Conservation (phyloP, 2,329 filamentous ascomycete species). For the Botrytis galanthina region DNA sequence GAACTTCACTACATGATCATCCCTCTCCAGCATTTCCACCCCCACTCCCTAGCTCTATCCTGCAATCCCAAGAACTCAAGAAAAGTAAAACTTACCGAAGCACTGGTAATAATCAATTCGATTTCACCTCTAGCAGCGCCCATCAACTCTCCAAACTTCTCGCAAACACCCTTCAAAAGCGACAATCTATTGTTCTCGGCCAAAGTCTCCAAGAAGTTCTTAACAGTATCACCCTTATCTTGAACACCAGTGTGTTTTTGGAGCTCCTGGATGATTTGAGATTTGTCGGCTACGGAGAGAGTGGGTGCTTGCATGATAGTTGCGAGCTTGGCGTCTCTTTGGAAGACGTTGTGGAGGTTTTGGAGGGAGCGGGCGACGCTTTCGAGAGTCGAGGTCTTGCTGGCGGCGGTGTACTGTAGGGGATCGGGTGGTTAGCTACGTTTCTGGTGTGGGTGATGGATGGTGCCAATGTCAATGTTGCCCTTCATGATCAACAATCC, state of each 20-base stretch:
- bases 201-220: conserved; percentile 88
- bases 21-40: not conserved
- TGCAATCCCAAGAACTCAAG: not conserved
- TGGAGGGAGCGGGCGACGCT: conserved; percentile 76
- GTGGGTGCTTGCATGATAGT: conserved; percentile 77
- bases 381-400: conserved; percentile 84
- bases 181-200: conserved; percentile 96
- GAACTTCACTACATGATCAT: not conserved
- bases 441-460: conserved; percentile 10
- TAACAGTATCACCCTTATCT: conserved; percentile 75
- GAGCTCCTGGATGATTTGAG: conserved; percentile 80
- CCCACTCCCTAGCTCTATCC: not conserved
- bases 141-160: conserved; percentile 87
- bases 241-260: conserved; percentile 72
- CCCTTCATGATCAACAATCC: not conserved
- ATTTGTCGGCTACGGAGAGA: conserved; percentile 76
- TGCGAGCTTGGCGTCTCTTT: conserved; percentile 79
- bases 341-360: conserved; percentile 67
- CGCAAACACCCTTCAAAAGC: conserved; percentile 74
- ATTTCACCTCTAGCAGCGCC: conserved; percentile 88
- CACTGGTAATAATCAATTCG: conserved; percentile 87
- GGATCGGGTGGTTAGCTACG: conserved; percentile 12
- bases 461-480: not conserved
- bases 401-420: conserved; percentile 86
- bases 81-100: conserved; percentile 61